Conservation (phyloP, 2,329 filamentous ascomycete genomes). For the Aspergillus flavus region DNA sequence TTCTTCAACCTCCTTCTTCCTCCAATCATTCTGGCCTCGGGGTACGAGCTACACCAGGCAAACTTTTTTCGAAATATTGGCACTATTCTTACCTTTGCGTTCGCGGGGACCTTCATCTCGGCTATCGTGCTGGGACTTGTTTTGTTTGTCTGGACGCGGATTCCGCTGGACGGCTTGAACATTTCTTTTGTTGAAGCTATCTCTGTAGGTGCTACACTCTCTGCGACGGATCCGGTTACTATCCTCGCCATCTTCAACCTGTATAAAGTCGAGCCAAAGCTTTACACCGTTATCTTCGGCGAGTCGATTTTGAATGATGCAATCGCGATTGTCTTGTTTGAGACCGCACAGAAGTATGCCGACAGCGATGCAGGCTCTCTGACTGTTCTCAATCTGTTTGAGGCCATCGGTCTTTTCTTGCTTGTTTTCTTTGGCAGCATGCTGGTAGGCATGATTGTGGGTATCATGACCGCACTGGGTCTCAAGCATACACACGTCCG, state of each 20-base stretch:
- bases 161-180: slow-evolving; percentile 81
- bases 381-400: slow-evolving; percentile 80
- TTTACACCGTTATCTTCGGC: slow-evolving; percentile 98
- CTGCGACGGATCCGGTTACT: slow-evolving; percentile 94
- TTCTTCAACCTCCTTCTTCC: slow-evolving; percentile 99
- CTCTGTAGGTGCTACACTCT: slow-evolving; percentile 92
- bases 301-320: slow-evolving; percentile 98
- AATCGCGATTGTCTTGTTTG: slow-evolving; percentile 97
- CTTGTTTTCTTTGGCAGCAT: slow-evolving; percentile 94
- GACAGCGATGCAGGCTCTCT: slow-evolving; percentile 69
- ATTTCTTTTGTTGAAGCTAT: slow-evolving; percentile 95
- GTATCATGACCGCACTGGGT: slow-evolving; percentile 81
- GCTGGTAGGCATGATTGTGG: slow-evolving; percentile 83
- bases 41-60: slow-evolving; percentile 95
- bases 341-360: slow-evolving; percentile 92
- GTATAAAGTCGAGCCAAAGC: slow-evolving; percentile 97
- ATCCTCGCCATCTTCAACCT: slow-evolving; percentile 99
- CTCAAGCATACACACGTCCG: slow-evolving; percentile 95
- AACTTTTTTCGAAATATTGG: slow-evolving; percentile 99
- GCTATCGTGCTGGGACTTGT: slow-evolving; percentile 91
- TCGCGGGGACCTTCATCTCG: slow-evolving; percentile 95
- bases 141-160: slow-evolving; percentile 82
- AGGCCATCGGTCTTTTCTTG: slow-evolving; percentile 92
- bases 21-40: slow-evolving; percentile 94
- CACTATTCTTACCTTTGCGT: slow-evolving; percentile 95